A percentile compares a stretch with the other conserved stretches of the same genome.
Evolutionary conservation across 2,329 filamentous ascomycete genomes (phyloP).

Genomic region (Aspergillus ustus): DNA sequence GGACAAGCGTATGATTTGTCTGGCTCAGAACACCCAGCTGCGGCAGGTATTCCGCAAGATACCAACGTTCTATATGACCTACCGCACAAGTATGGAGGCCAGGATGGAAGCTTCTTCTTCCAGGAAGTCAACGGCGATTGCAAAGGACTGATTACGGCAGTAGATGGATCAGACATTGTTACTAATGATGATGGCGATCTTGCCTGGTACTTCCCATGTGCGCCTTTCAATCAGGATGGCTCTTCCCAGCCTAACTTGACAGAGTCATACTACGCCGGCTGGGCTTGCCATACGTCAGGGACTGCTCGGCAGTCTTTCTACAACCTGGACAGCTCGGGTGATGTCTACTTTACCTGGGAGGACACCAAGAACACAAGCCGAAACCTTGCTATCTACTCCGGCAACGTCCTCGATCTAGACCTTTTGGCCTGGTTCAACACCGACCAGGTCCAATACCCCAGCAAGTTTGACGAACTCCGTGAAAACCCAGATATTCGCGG

Average conservation of each 20-base stretch:
- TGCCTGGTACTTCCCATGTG: constrained; percentile 97
- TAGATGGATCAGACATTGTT: constrained; percentile 75
- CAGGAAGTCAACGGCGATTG: constrained; percentile 98
- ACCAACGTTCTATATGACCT: constrained; percentile 87
- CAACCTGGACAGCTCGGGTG: constrained; percentile 69
- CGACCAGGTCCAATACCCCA: constrained; percentile 74
- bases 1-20: constrained; percentile 86
- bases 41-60: constrained; percentile 72
- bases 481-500: constrained; percentile 74
- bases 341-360: constrained; percentile 96
- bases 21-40: constrained; percentile 75
- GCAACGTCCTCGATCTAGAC: constrained; percentile 87
- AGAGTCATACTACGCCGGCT: constrained; percentile 77
- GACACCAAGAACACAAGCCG: constrained; percentile 87
- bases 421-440: constrained; percentile 89
- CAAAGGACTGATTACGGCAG: constrained; percentile 82
- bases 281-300: constrained; percentile 81
- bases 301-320: constrained; percentile 77
- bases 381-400: constrained; percentile 93
- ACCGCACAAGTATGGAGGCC: constrained; percentile 78
- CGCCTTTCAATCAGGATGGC: constrained; percentile 89
- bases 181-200: constrained; percentile 74
- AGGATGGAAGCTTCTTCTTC: constrained; percentile 95
- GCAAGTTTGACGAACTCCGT: constrained; percentile 78
- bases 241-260: constrained; percentile 77